These are phyloP conservation scores for Debaryomycetaceae sp. DNA, from an alignment of 1,139 yeast species.

Conservation along the genomic window DNA sequence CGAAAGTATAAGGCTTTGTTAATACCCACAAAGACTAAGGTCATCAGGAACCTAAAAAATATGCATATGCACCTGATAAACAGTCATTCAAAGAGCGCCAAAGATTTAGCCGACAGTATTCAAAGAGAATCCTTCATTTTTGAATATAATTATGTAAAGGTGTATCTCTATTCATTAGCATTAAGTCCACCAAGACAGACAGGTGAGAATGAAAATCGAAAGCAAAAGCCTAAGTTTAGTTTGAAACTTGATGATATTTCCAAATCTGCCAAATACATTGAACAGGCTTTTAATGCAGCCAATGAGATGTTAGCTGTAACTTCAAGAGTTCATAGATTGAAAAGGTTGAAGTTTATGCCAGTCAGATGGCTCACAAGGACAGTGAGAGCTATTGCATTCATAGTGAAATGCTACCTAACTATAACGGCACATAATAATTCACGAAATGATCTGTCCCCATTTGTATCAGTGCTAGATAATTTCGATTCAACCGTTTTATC, in stretches of 20 bases:
- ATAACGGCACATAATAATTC: slow-evolving; percentile 48
- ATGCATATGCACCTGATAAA: slow-evolving; percentile 30
- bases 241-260: slow-evolving; percentile 67
- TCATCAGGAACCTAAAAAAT: slow-evolving; percentile 22
- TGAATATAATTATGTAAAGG: slow-evolving; percentile 79
- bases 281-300: slow-evolving; percentile 80
- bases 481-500: slow-evolving; percentile 54
- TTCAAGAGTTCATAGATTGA: slow-evolving; percentile 62
- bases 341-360: slow-evolving; percentile 73
- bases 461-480: slow-evolving; percentile 20
- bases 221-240: slow-evolving; percentile 18
- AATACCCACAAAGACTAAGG: slow-evolving; percentile 39
- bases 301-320: slow-evolving; percentile 74
- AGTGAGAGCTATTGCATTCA: slow-evolving; percentile 87
- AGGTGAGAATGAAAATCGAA: slow-evolving; percentile 15
- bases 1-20: slow-evolving; percentile 56
- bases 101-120: slow-evolving; percentile 40
- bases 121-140: slow-evolving; percentile 72
- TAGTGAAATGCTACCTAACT: slow-evolving; percentile 78
- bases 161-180: slow-evolving; percentile 82
- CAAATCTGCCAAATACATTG: slow-evolving; percentile 73
- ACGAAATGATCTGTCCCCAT: slow-evolving; percentile 7
- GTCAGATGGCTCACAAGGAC: slow-evolving; percentile 87
- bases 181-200: slow-evolving; percentile 46
- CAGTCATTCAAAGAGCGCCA: slow-evolving; percentile 35